Evolutionary conservation across 495 filamentous ascomycete genomes (phyloP), one percentile per base, ranked within the genome.

Genomic region (Rostrohypoxylon terebratum): DNA sequence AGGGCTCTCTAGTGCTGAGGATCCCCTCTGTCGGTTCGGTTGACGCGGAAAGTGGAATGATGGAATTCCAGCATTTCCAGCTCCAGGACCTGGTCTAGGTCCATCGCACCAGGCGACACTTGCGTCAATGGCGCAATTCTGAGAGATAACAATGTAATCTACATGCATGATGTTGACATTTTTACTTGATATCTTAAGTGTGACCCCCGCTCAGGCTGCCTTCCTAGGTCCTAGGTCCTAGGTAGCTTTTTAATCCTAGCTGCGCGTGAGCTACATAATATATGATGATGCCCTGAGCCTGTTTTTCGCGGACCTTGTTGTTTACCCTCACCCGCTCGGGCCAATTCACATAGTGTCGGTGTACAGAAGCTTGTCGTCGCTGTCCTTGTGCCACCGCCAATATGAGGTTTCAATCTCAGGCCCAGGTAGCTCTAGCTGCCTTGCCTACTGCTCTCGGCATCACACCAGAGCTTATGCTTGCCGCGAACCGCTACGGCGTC

Each of bases 401-500:
- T 55, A 78, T 78, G 76, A 78, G 70, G 73, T 70, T 68, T 40
- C 76, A 73, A 75, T 73, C 63, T 14, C 68, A 58, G 60, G 59
- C 66, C 58, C 65, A 60, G 51, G 74, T 71, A 44, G 71, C 66
- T 53, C 44, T 78, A 54, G 76, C 76, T 62, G 14, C 69, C 45
- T 47, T 78, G 74, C 76, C 76, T 45, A 59, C 57, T 14, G 74
- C 62, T 25, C 47, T 78, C 47, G 76, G 74, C 38, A 78, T 78
- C 58, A 78, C 76, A 31, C 71, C 74, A 16, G 74, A 78, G 71
- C 44, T 47, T 31, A 78, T 78, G 76, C 71, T 78, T 21, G 61
- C 74, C 1, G 76, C 76, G 28, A 78, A 78, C 33, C 76, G 76
- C 48, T 78, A 78, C 61, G 64, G 76, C 44, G 71, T 47, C 63